Evolutionary conservation across 2,329 filamentous ascomycete genomes (phyloP).

Genomic region (Lachnellula suecica): DNA sequence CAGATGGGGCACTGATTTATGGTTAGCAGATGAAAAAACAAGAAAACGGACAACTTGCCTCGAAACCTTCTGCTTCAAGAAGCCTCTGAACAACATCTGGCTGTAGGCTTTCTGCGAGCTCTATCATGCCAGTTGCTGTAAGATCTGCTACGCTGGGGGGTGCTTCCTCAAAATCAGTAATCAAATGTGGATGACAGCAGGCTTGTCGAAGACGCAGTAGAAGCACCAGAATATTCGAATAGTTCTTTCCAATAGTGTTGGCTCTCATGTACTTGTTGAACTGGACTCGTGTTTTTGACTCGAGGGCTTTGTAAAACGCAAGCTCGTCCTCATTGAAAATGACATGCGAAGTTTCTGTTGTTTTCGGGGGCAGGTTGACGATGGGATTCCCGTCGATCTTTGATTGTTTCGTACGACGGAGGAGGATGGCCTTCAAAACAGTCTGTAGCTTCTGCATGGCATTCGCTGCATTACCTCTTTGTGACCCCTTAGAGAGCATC

Average conservation of each 20-base stretch:
- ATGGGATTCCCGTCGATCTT: constrained; percentile 78
- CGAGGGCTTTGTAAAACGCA: constrained; percentile 64
- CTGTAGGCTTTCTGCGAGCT: constrained; percentile 61
- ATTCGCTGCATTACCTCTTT: constrained; percentile 19
- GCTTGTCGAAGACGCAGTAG: constrained; percentile 78
- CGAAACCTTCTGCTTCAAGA: constrained; percentile 50
- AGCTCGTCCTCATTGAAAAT: constrained; percentile 66
- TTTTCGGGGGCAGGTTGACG: constrained; percentile 65
- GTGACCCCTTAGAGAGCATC: constrained; percentile 25
- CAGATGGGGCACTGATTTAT: constrained; percentile 72
- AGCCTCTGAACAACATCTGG: constrained; percentile 65
- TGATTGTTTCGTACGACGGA: constrained; percentile 80
- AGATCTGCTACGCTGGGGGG: constrained; percentile 14
- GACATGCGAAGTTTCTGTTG: constrained; percentile 59
- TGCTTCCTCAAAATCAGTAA: constrained; percentile 58
- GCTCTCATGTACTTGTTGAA: constrained; percentile 77
- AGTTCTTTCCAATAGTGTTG: constrained; percentile 68
- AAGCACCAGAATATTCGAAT: constrained; percentile 78
- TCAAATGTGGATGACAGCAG: constrained; percentile 74
- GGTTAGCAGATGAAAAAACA: constrained; percentile 6
- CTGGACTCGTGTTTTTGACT: constrained; percentile 63
- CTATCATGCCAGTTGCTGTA: constrained; percentile 42
- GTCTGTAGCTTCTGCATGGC: constrained; percentile 73
- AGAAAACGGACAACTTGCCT: constrained; percentile 13
- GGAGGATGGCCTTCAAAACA: constrained; percentile 75